These are phyloP conservation scores for Cladobotryum protrusum DNA, from an alignment of 2,329 filamentous ascomycete species.

Conservation along the genomic window DNA sequence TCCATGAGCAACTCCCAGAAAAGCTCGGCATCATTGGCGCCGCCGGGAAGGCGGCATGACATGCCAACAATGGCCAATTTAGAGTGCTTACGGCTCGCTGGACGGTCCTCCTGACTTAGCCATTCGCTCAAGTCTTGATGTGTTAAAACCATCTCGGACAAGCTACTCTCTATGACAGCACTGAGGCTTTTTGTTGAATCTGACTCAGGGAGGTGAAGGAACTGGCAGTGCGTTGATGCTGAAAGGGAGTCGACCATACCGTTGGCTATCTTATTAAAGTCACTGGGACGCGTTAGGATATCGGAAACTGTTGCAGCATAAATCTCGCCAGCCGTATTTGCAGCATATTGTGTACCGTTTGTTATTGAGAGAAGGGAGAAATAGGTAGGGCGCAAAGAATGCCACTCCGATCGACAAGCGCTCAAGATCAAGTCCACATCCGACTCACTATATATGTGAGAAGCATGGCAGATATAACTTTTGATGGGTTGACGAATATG, in stretches of 20 bases:
- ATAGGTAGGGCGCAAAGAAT: background rate
- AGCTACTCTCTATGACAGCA: background rate
- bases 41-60: conserved; percentile 35
- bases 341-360: conserved; percentile 19
- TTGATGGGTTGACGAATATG: conserved; percentile 30
- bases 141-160: background rate
- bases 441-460: conserved; percentile 29
- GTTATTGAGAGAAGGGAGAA: background rate
- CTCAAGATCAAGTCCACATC: background rate
- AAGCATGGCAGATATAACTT: conserved; percentile 33
- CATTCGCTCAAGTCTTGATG: background rate
- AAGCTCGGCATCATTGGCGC: conserved; percentile 26
- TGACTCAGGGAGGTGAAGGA: conserved; percentile 4
- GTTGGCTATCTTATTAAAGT: background rate
- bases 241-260: background rate
- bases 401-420: background rate
- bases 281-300: background rate
- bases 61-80: conserved; percentile 75
- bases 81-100: background rate
- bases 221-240: background rate
- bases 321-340: conserved; percentile 17
- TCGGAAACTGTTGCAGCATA: background rate
- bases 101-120: background rate
- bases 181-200: conserved; percentile 1
- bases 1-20: conserved; percentile 60